A percentile compares a stretch with the other conserved stretches of the same genome.
phyloP scores from a whole-genome alignment of 306 rosid genomes.

The Castanea mollissima region DNA sequence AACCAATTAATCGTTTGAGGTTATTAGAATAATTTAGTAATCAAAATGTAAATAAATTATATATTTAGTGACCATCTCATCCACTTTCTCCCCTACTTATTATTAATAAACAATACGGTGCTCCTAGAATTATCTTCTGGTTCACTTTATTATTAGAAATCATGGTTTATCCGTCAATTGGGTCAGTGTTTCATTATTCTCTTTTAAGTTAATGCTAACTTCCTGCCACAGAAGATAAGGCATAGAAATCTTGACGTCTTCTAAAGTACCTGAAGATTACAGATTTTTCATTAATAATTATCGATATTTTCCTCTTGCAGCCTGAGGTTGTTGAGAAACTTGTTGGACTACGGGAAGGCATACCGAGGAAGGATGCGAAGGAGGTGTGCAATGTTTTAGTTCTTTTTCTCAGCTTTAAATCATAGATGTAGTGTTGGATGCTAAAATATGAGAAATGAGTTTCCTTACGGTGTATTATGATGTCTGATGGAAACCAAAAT shows the following conservation, averaged over 20 bases:
- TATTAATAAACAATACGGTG: neutral
- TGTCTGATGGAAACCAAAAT: neutral
- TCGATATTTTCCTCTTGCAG: constrained; percentile 43
- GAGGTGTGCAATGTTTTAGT: constrained; percentile 54
- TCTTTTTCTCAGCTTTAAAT: constrained; percentile 14
- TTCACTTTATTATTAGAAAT: neutral
- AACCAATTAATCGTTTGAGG: neutral
- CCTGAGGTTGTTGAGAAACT: constrained; percentile 97
- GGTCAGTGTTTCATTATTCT: neutral
- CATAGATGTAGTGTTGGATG: neutral
- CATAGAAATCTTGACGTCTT: no score
- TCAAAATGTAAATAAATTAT: neutral
- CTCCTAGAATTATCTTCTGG: neutral
- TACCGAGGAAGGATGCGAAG: constrained; percentile 93
- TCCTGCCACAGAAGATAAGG: no score
- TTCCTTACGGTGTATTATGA: constrained; percentile 7
- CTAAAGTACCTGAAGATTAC: no score
- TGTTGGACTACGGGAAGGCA: constrained; percentile 91
- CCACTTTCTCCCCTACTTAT: neutral
- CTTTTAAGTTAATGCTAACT: neutral
- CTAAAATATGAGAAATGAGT: constrained; percentile 12
- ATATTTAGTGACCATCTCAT: neutral
- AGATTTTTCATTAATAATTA: neutral
- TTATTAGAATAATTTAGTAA: neutral
- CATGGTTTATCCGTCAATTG: neutral